Base-by-base conservation (phyloP, 441 rosid species). In the Corymbia citriodora region DNA sequence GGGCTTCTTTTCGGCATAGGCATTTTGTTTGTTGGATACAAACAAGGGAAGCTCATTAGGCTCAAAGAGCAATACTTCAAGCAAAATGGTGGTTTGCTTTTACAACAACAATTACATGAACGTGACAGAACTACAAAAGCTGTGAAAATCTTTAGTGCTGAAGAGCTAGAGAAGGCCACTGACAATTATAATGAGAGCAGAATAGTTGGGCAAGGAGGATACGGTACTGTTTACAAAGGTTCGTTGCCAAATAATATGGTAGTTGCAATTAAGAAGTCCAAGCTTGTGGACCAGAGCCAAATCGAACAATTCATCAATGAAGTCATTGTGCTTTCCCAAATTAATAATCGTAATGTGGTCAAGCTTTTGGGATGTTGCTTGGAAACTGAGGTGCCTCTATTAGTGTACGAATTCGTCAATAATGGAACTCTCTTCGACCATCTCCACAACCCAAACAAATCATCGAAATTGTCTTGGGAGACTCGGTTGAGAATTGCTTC, bases 161-260 rank as follows among this genome's bases (percentile, higher is more conserved):
- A 89, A 72, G 94, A 92, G 87, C 90, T 92, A 5, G 88, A 87
- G 65, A 92, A 90, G 88, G 92, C 94, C n/a, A 94, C 94, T 48
- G 52, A 94, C 74, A 93, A 92, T 87, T 93, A 87, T 89, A 63
- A 88, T 72, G 94, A 92, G 45, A 86, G 53, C 12, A 85, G 87
- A 87, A 88, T 94, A 5, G 74, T 92, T 13, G 95, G 93, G 29
- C 91, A 88, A 31, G 95, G 94, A 5, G 94, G 94, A 0, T 91
- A 87, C 19, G 94, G 95, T 2, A 89, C 91, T 5, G 96, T 95
- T 8, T 95, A 92, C 91, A 93, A 92, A 59, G 96, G 95, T 53
- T 87, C 33, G 33, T 59, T 94, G 31, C 12, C 79, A n/a, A 91
- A 92, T 33, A 55, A 83, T 15, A 85, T 27, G 8, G 23, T n/a